Evolutionary conservation across 1,284 basidiomycete genomes (phyloP).

Genomic region (Trichosporon faecale): DNA sequence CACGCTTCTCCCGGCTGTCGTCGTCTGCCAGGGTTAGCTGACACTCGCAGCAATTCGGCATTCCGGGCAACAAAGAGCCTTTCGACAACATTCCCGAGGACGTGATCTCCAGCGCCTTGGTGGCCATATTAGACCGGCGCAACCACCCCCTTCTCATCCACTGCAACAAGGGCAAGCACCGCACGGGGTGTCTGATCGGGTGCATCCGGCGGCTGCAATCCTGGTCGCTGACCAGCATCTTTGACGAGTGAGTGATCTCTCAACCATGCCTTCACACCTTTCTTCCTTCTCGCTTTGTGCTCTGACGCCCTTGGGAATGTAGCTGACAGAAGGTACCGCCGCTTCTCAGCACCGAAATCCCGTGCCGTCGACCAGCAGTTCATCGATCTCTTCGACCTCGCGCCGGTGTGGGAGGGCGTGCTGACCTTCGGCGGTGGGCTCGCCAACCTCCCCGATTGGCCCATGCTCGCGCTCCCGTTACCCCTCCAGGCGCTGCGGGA

Average conservation of each 20-base stretch:
- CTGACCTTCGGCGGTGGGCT: slow-evolving; percentile 34
- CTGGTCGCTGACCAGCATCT: slow-evolving; percentile 58
- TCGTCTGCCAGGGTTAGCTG: background rate
- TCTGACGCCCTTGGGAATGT: background rate
- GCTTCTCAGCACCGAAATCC: slow-evolving; percentile 56
- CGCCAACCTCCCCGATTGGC: slow-evolving; percentile 44
- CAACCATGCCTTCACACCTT: too few species aligned
- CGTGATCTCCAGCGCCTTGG: slow-evolving; percentile 57
- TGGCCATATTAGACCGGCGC: slow-evolving; percentile 56
- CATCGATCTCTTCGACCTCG: slow-evolving; percentile 55
- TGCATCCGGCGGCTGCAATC: slow-evolving; percentile 57
- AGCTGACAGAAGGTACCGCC: slow-evolving; percentile 45
- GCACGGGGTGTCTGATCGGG: slow-evolving; percentile 59
- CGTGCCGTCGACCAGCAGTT: slow-evolving; percentile 59
- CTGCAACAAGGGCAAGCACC: slow-evolving; percentile 62
- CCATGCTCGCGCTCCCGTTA: slow-evolving; percentile 38
- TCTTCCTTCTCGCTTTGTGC: background rate
- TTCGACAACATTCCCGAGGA: slow-evolving; percentile 57
- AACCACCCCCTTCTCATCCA: slow-evolving; percentile 60
- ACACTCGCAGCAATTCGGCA: slow-evolving; percentile 55
- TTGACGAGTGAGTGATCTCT: slow-evolving; percentile 54
- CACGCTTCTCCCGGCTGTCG: background rate
- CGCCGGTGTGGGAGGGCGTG: slow-evolving; percentile 43
- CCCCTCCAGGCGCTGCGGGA: slow-evolving; percentile 16
- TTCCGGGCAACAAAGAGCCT: slow-evolving; percentile 59